Base-by-base conservation (phyloP, 345 rosid species). In the Schrenkiella parvula region DNA sequence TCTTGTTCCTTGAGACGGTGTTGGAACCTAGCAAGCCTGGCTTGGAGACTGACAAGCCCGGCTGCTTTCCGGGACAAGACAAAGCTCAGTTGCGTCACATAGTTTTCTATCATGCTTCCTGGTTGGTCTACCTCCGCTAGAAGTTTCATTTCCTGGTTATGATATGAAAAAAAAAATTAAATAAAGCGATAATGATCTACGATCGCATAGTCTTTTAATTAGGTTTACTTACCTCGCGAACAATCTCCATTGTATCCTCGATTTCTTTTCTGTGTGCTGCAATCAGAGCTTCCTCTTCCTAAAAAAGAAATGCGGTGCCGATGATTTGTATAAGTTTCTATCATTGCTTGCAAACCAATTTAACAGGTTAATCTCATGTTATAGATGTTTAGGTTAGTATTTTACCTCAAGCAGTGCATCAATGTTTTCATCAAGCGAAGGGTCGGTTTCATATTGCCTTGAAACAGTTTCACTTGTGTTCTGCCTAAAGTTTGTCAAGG, bases 21-120 rank as follows among this genome's bases (percentile, higher is more conserved):
- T 77, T 92, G 99, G 82, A 95, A 92, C 82, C 96, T 85, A 65
- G 99, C 92, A 42, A 95, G 92, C 42, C 97, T 83, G 35, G 99
- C 93, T 79, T 92, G 97, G 64, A 95, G 98, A 64, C 93, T 87
- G n/a, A 87, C 97, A 65, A 91, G 78, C 70, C 96, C 85, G 1
- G 98, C 98, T 73, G 98, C 99, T 82, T 95, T 95, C 79, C 98
- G 82, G 0, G 99, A 95, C 48, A 95, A 92, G 71, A 95, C 92
- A 79, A 88, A 88, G 80, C 87, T 90, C 84, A 95, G 70, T 68
- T 90, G 97, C 50, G 93, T 85, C 71, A 95, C 96, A 48, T 95
- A 90, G 80, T 81, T 90, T 80, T 95, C 99, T 35, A 95, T 91
- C 38, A 80, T 90, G 84, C 98, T 95, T 77, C 98, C 99, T 8